Conservation (phyloP, 2,329 filamentous ascomycete species). For the Alternaria viburni region DNA sequence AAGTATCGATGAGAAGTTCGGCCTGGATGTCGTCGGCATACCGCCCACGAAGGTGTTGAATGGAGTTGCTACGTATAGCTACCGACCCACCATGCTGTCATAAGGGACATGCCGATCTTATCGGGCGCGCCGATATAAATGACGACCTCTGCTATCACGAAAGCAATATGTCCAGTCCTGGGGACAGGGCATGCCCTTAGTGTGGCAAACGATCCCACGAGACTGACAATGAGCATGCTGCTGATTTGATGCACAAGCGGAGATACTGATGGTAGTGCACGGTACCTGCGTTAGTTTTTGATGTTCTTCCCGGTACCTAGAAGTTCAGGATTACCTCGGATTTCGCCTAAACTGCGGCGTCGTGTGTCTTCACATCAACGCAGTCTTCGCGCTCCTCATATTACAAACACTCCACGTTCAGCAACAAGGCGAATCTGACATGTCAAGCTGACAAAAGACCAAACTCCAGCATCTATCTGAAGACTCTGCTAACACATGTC, state of each 20-base stretch:
- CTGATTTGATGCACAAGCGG: background rate
- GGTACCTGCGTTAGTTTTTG: constrained; percentile 10
- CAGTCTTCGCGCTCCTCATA: background rate
- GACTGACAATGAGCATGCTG: background rate
- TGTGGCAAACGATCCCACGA: background rate
- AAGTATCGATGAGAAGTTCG: background rate
- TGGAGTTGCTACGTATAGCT: background rate
- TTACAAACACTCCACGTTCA: background rate
- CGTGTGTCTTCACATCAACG: background rate
- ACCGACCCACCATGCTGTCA: background rate
- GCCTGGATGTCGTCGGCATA: background rate
- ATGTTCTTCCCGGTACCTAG: background rate
- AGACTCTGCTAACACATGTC: background rate
- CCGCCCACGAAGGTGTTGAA: background rate
- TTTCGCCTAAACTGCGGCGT: background rate
- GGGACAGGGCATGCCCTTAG: background rate
- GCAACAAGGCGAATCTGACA: too few species aligned
- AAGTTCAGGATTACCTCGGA: background rate
- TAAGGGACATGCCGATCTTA: background rate
- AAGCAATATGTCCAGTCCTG: background rate
- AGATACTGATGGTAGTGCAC: background rate
- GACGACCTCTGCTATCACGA: background rate
- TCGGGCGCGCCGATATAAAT: background rate
- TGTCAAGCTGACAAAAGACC: background rate
- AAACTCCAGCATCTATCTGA: background rate